Percentiles rank a stretch among this genome's conserved stretches.
phyloP scores from a whole-genome alignment of 352 stramenopile genomes.

The Halophytophthora polymorphica region DNA sequence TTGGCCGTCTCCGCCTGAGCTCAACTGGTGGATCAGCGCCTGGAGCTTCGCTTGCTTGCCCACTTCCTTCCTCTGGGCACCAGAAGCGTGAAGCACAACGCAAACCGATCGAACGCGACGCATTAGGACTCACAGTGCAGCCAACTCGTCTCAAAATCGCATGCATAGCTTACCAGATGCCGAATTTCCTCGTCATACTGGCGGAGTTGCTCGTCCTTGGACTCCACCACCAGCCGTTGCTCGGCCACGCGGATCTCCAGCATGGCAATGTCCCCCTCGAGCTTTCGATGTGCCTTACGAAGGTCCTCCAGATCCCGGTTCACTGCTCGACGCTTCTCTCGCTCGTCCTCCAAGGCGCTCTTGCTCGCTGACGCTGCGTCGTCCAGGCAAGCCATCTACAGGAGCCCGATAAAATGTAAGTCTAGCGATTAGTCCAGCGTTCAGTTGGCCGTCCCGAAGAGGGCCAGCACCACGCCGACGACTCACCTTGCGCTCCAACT shows the following conservation, averaged over 20 bases:
- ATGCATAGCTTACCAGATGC: constrained; percentile 45
- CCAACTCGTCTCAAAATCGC: neutral
- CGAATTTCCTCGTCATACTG: constrained; percentile 72
- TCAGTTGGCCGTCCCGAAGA: neutral
- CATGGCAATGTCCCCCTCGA: constrained; percentile 65
- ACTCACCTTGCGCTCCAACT: constrained; percentile 64
- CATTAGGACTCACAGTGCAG: neutral
- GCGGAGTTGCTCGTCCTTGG: constrained; percentile 58
- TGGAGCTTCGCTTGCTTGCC: constrained; percentile 81
- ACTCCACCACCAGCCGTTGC: constrained; percentile 47
- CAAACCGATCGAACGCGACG: neutral
- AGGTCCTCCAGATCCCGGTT: constrained; percentile 61
- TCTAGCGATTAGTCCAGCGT: neutral
- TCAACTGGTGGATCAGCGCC: constrained; percentile 80
- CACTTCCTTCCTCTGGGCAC: constrained; percentile 62
- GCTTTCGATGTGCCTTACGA: constrained; percentile 57
- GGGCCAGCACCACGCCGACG: neutral
- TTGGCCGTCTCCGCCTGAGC: constrained; percentile 53
- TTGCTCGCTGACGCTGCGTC: constrained; percentile 41
- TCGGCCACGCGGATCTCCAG: constrained; percentile 61
- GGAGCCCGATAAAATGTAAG: neutral
- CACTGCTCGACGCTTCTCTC: constrained; percentile 42
- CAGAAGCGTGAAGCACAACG: no score
- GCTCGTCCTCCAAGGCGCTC: constrained; percentile 57
- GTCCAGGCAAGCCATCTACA: constrained; percentile 52